Conservation (phyloP, 306 rosid species). For the Clitoria ternatea region DNA sequence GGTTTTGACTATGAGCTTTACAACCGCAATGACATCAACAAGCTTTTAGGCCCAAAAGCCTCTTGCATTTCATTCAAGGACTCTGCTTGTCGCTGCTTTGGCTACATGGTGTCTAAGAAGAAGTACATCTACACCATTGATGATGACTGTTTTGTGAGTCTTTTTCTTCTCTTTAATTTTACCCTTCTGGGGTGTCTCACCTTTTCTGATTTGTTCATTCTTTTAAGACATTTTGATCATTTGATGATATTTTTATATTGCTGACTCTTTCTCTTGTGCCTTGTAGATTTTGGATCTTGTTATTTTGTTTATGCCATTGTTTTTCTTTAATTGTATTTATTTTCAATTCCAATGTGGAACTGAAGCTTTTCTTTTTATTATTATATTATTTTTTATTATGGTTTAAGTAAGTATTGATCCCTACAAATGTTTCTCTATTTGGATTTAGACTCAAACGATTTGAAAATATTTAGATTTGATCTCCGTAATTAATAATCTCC, state of each 20-base stretch:
- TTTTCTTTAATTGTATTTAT: background rate
- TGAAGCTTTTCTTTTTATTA: no score
- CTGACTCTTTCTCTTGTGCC: background rate
- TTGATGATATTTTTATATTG: background rate
- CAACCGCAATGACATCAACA: slow-evolving; percentile 76
- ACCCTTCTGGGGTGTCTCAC: background rate
- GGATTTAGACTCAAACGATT: no score
- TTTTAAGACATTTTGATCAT: background rate
- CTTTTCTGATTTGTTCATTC: background rate
- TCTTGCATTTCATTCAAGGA: slow-evolving; percentile 89
- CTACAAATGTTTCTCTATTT: no score
- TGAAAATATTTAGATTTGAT: no score
- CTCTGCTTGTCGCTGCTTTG: slow-evolving; percentile 93
- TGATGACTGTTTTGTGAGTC: slow-evolving; percentile 84
- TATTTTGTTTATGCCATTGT: background rate
- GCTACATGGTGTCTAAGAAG: slow-evolving; percentile 94
- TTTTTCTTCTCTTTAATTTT: background rate
- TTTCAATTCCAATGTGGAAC: background rate
- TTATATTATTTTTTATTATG: no score
- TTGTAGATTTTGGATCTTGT: slow-evolving; percentile 11
- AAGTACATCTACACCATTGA: slow-evolving; percentile 89
- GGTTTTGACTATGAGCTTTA: slow-evolving; percentile 88
- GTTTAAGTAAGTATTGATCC: no score
- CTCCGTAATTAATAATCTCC: no score
- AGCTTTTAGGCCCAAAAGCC: slow-evolving; percentile 69